Percentiles rank a stretch among this genome's conserved stretches.
These are phyloP conservation scores for Andrographis paniculata DNA, from an alignment of 305 asterid species.

Conservation along the genomic window DNA sequence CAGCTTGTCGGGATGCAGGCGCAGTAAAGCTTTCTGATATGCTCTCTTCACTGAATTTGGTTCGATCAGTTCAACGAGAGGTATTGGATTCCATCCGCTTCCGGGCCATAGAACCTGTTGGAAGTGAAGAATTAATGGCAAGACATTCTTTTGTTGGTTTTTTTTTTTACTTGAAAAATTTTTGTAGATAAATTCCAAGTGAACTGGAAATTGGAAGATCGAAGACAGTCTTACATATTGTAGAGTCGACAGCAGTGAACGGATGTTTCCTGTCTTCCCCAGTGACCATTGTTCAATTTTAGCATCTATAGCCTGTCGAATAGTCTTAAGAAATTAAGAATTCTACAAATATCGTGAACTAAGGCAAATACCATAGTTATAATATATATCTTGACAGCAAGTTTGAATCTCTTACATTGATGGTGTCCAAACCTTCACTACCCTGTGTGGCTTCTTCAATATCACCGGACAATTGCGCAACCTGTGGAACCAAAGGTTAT, in stretches of 20 bases:
- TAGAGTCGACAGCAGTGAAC: slow-evolving; percentile 81
- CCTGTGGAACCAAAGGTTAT: slow-evolving; percentile 31
- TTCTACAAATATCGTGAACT: no score
- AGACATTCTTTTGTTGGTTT: no score
- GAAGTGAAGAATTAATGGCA: background rate
- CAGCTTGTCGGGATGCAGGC: slow-evolving; percentile 93
- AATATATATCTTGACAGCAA: background rate
- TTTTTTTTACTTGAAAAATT: no score
- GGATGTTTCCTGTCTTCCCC: slow-evolving; percentile 92
- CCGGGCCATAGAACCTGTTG: slow-evolving; percentile 79
- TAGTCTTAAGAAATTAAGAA: no score
- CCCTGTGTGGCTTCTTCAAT: slow-evolving; percentile 26
- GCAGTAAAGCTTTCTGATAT: slow-evolving; percentile 76
- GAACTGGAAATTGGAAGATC: background rate
- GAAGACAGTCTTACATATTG: slow-evolving; percentile 50
- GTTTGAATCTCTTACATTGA: slow-evolving; percentile 30
- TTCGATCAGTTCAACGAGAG: slow-evolving; percentile 78
- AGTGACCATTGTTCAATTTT: slow-evolving; percentile 79
- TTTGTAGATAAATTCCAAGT: no score
- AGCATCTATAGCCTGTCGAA: slow-evolving; percentile 72
- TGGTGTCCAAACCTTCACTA: slow-evolving; percentile 34
- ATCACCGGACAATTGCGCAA: slow-evolving; percentile 48
- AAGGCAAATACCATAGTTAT: no score
- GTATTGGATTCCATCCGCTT: slow-evolving; percentile 85
- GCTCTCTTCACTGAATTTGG: slow-evolving; percentile 71